Evolutionary conservation across 352 stramenopile species (phyloP).

Genomic region (Lagenidium giganteum): DNA sequence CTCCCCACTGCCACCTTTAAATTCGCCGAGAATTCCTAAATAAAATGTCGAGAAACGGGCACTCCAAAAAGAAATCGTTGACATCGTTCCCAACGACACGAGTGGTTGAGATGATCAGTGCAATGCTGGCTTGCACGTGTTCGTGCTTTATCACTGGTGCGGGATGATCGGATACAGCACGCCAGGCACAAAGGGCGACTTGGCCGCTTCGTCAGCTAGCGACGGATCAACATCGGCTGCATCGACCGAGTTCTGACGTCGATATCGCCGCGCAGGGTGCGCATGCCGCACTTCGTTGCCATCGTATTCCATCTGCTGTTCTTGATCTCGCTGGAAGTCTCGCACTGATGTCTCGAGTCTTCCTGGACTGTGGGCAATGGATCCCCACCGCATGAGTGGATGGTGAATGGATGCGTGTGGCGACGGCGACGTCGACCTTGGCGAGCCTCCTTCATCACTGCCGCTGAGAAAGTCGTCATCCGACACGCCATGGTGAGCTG

Average conservation of each 20-base stretch:
- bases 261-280: constrained; percentile 3
- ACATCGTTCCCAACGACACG: too few species aligned
- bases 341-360: constrained; percentile 29
- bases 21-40: too few species aligned
- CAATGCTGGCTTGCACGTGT: too few species aligned
- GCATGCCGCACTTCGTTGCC: constrained; percentile 2
- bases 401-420: neutral
- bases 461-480: constrained; percentile 8
- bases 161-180: constrained; percentile 60
- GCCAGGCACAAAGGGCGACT: constrained; percentile 41
- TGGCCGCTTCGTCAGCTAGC: constrained; percentile 18
- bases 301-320: constrained; percentile 4
- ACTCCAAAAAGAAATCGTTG: too few species aligned
- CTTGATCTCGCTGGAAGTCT: constrained; percentile 21
- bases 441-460: constrained; percentile 2
- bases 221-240: constrained; percentile 12
- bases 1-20: too few species aligned
- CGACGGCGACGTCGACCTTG: neutral
- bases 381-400: constrained; percentile 1
- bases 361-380: constrained; percentile 24
- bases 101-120: too few species aligned
- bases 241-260: neutral
- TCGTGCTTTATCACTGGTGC: constrained; percentile 21
- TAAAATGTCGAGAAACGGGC: too few species aligned
- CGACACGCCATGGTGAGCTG: constrained; percentile 6